Percentiles rank a stretch among this genome's conserved stretches.
phyloP scores from a whole-genome alignment of 2,329 filamentous ascomycete species.

The Lasiodiplodia citricola region DNA sequence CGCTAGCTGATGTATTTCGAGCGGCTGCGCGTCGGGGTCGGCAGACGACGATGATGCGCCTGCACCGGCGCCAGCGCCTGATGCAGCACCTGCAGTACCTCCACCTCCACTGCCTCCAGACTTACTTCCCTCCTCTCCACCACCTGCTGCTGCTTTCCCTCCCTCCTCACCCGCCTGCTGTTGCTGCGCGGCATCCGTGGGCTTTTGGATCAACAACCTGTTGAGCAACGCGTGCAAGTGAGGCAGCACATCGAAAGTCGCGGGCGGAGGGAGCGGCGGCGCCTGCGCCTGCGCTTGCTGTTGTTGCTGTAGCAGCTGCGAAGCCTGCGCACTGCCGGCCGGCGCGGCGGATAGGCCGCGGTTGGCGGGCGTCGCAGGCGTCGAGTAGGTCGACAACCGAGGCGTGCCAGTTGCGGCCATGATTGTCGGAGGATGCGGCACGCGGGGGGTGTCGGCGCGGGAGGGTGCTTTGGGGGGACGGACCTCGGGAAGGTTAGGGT shows the following conservation, averaged over 20 bases:
- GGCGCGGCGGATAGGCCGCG: slow-evolving; percentile 12
- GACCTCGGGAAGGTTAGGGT: background rate
- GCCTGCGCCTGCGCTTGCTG: slow-evolving; percentile 35
- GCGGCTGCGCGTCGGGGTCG: slow-evolving; percentile 37
- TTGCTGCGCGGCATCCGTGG: slow-evolving; percentile 37
- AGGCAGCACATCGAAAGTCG: slow-evolving; percentile 84
- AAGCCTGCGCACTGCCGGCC: background rate
- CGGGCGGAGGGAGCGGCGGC: slow-evolving; percentile 73
- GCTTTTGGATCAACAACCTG: slow-evolving; percentile 61
- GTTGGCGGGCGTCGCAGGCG: slow-evolving; percentile 18
- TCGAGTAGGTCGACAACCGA: slow-evolving; percentile 10
- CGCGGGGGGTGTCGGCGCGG: background rate
- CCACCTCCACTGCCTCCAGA: background rate
- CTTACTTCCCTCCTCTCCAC: slow-evolving; percentile 51
- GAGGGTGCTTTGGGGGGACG: background rate
- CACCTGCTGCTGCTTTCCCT: slow-evolving; percentile 43
- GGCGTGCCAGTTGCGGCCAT: slow-evolving; percentile 25
- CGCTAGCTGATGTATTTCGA: slow-evolving; percentile 77
- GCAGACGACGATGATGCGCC: slow-evolving; percentile 38
- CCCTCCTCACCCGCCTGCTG: slow-evolving; percentile 32
- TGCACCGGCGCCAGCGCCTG: slow-evolving; percentile 25
- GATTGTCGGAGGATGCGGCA: slow-evolving; percentile 5
- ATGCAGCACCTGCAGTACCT: slow-evolving; percentile 22
- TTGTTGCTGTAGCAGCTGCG: slow-evolving; percentile 12
- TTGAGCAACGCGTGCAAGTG: slow-evolving; percentile 79